phyloP scores from a whole-genome alignment of 1,284 basidiomycete species.

The Phenoliferia sp. region DNA sequence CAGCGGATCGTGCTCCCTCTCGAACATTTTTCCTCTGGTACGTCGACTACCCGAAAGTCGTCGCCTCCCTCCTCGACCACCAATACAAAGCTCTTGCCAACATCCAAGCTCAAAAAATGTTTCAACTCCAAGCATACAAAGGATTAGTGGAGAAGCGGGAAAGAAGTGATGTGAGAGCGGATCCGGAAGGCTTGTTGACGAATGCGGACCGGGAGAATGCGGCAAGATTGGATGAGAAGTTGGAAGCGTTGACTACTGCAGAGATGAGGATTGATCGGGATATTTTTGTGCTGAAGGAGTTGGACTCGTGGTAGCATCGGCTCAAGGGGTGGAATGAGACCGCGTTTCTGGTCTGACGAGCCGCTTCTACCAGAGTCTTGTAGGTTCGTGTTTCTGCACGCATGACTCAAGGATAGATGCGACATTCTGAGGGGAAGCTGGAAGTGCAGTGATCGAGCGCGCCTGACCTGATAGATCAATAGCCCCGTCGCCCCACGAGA shows the following conservation, averaged over 20 bases:
- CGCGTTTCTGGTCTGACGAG: no score
- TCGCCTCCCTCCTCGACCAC: constrained; percentile 64
- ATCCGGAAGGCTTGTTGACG: constrained; percentile 59
- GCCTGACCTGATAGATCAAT: no score
- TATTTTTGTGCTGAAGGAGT: constrained; percentile 29
- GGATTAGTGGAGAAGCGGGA: constrained; percentile 72
- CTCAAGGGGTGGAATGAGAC: not conserved
- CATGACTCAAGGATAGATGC: no score
- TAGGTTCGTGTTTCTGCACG: no score
- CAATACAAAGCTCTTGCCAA: constrained; percentile 86
- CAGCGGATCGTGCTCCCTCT: constrained; percentile 75
- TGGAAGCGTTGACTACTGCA: constrained; percentile 65
- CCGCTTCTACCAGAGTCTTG: no score
- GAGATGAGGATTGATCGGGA: constrained; percentile 57
- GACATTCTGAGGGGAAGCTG: no score
- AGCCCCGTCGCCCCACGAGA: no score
- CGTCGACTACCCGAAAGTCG: constrained; percentile 76
- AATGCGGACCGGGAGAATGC: constrained; percentile 64
- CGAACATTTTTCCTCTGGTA: constrained; percentile 85
- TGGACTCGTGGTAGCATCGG: constrained; percentile 13
- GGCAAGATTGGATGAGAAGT: constrained; percentile 48
- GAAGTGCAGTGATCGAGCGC: no score
- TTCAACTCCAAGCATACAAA: constrained; percentile 61
- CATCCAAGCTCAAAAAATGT: constrained; percentile 62
- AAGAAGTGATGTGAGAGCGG: constrained; percentile 70